phyloP scores from a whole-genome alignment of 345 rosid species.

The Triadica sebifera region DNA sequence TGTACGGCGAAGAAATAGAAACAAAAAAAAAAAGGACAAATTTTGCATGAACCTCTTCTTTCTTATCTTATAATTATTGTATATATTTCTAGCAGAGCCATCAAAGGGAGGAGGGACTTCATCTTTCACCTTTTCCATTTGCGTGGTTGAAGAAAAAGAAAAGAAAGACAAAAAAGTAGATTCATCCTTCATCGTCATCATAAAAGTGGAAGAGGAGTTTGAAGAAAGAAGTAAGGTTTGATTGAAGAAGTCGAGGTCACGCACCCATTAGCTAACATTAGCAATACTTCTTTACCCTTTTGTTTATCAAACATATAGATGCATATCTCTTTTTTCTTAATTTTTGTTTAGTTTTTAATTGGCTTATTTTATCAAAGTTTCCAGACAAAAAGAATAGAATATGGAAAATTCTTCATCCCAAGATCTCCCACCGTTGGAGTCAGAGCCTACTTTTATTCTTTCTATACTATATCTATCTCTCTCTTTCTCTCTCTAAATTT shows the following conservation, averaged over 20 bases:
- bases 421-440: constrained; percentile 50
- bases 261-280: constrained; percentile 11
- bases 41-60: constrained; percentile 37
- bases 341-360: background rate
- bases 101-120: background rate
- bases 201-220: background rate
- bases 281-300: constrained; percentile 4
- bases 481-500: constrained; percentile 30
- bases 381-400: constrained; percentile 58
- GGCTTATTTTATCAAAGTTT: constrained; percentile 30
- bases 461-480: background rate
- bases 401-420: constrained; percentile 53
- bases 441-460: constrained; percentile 34
- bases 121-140: background rate
- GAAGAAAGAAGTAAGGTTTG: constrained; percentile 38
- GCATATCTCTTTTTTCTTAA: background rate
- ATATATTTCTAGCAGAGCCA: constrained; percentile 4
- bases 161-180: background rate
- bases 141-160: background rate
- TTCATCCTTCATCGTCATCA: constrained; percentile 1
- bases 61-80: background rate
- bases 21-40: constrained; percentile 16
- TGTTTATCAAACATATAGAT: background rate
- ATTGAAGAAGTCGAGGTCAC: constrained; percentile 41
- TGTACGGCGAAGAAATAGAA: constrained; percentile 37